Evolutionary conservation across 2,329 filamentous ascomycete species (phyloP).

Genomic region (Diaporthe eres): DNA sequence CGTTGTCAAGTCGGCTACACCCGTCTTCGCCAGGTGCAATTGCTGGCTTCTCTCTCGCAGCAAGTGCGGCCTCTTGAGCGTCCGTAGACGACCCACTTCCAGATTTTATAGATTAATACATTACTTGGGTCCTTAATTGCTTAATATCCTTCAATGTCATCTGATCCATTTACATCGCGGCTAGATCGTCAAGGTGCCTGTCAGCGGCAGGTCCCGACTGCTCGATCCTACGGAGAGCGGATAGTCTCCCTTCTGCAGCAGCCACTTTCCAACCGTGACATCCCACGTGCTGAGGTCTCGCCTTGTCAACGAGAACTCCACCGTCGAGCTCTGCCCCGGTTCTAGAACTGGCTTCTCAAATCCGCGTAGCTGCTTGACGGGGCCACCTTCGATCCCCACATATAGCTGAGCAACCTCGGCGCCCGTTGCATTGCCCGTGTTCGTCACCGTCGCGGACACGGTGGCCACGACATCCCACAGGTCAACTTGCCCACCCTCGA

Average conservation of each 20-base stretch:
- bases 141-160: neutral
- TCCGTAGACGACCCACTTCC: neutral
- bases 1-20: neutral
- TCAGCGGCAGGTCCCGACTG: conserved; percentile 66
- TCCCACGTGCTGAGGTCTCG: conserved; percentile 76
- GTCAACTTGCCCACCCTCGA: conserved; percentile 60
- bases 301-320: conserved; percentile 67
- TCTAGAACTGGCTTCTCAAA: conserved; percentile 70
- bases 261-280: conserved; percentile 69
- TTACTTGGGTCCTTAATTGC: neutral
- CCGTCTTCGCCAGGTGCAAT: neutral
- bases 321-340: conserved; percentile 56
- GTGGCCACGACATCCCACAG: conserved; percentile 62
- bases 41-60: neutral
- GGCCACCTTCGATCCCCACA: conserved; percentile 59
- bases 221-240: conserved; percentile 58
- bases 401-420: conserved; percentile 62
- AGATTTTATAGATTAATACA: neutral
- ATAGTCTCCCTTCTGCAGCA: conserved; percentile 58
- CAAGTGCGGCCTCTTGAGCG: neutral
- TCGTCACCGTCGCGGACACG: conserved; percentile 52
- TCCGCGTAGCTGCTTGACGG: conserved; percentile 69
- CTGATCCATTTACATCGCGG: too few relatives aligned
- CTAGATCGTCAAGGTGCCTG: conserved; percentile 50
- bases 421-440: conserved; percentile 52